Evolutionary conservation across 2,329 filamentous ascomycete genomes (phyloP), one percentile per base, ranked within the genome.

Genomic region (Aspergillus pseudonomiae): DNA sequence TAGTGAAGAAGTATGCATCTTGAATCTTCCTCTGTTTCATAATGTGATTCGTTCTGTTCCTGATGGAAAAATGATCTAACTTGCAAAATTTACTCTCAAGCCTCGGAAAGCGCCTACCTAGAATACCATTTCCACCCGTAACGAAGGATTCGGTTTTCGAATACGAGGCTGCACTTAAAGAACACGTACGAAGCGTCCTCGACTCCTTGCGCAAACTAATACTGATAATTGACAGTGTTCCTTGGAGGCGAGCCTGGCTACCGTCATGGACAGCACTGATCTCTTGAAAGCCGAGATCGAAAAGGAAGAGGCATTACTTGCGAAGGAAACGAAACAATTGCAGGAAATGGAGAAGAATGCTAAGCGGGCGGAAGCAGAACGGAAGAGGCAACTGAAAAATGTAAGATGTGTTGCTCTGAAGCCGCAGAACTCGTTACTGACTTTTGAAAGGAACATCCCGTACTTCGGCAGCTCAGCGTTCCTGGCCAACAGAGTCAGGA

Each of bases 121-220:
- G 78, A 64, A 82, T 82, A 79, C 79, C 80, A 6, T 82, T 82
- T 63, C 80, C 80, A 1, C 79, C 79, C 6, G 70, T 74, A 30
- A 77, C 77, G 12, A 79, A 79, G 59, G 79, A 80, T 48, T 74
- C 74, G 0, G 75, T 73, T 57, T 82, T 82, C 65, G 78, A 81
- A 65, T 80, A 80, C 52, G 80, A 81, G 62, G 71, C 77, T 57
- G 78, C 76, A 6, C 71, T 82, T 10, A 72, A 79, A 63, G 79
- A 80, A 65, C 79, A 80, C 70, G 79, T 80, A 70, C 54, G 78
- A 67, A 57, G 43, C 30, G 6, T 36, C 12, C 6, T 57, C 12
- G 11, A 16, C 12, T 50, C 32, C 11, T 36, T 12, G 16, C 9
- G 3, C 45, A n/a, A 45, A 52, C 6, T 14, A 26, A 4, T 63